Conservation (phyloP, 306 rosid genomes). For the Mimosa pudica region DNA sequence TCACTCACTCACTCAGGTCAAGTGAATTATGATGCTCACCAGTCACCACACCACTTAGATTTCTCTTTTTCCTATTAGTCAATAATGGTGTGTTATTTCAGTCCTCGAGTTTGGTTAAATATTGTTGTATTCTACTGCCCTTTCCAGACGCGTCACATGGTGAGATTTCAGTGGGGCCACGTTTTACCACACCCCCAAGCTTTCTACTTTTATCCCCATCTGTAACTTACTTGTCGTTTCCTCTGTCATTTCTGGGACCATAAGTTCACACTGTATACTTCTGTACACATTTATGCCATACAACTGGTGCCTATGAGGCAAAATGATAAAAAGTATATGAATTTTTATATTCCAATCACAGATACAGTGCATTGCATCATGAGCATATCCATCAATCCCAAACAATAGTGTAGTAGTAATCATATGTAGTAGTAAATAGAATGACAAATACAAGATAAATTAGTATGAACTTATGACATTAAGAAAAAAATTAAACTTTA, state of each 20-base stretch:
- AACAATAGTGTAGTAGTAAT: neutral
- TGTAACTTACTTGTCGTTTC: neutral
- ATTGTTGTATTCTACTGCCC: slow-evolving; percentile 1
- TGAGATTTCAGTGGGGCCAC: slow-evolving; percentile 36
- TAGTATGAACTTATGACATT: neutral
- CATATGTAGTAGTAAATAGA: neutral
- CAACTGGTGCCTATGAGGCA: neutral
- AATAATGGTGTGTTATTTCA: neutral
- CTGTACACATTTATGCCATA: slow-evolving; percentile 10
- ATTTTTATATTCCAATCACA: neutral
- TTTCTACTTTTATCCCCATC: slow-evolving; percentile 6
- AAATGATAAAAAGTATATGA: neutral
- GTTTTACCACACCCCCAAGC: slow-evolving; percentile 31
- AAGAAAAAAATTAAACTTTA: neutral
- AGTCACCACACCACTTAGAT: neutral
- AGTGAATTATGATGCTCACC: neutral
- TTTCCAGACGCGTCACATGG: slow-evolving; percentile 40
- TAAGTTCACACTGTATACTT: neutral
- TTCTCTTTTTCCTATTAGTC: neutral
- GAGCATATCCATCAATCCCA: neutral
- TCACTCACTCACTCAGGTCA: neutral
- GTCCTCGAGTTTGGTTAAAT: slow-evolving; percentile 16
- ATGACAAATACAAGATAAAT: neutral
- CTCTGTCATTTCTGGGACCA: slow-evolving; percentile 33
- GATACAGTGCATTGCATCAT: neutral